Conservation (phyloP, 148 eudicot genomes). For the Pouteria glomerata region DNA sequence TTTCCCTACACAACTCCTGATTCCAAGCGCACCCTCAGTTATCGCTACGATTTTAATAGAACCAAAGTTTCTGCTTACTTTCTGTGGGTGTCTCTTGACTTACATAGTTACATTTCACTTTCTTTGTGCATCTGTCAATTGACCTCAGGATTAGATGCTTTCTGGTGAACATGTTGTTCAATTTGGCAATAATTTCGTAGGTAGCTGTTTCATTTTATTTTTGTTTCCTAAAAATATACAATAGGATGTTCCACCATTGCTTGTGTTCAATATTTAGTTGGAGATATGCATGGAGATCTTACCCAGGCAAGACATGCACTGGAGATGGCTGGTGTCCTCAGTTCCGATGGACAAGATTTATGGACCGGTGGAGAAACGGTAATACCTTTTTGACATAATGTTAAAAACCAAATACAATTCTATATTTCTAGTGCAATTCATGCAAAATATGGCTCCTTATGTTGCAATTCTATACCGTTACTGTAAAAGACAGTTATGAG, state of each 20-base stretch:
- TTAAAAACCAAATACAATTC: not conserved
- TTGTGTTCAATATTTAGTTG: conserved; percentile 45
- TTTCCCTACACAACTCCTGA: not conserved
- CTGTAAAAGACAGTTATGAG: not conserved
- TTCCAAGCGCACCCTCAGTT: not conserved
- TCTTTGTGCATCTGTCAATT: not conserved
- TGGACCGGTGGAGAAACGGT: conserved; percentile 93
- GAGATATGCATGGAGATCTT: conserved; percentile 96
- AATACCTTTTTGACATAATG: conserved; percentile 12
- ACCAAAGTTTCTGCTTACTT: not conserved
- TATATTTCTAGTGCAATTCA: not conserved
- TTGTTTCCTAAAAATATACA: not conserved
- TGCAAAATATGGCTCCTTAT: not conserved
- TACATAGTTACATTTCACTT: not conserved
- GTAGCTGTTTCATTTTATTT: not conserved
- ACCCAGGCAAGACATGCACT: conserved; percentile 82
- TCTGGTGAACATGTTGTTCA: not conserved
- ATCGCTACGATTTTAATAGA: not conserved
- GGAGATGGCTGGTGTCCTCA: conserved; percentile 85
- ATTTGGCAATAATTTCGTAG: not conserved
- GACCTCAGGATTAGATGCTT: not conserved
- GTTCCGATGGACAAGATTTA: conserved; percentile 64
- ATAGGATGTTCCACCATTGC: not conserved
- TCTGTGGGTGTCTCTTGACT: not conserved
- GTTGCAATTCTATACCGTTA: not conserved